Conservation (phyloP, 169 alveolate genomes). For the Cryptosporidium sp. region DNA sequence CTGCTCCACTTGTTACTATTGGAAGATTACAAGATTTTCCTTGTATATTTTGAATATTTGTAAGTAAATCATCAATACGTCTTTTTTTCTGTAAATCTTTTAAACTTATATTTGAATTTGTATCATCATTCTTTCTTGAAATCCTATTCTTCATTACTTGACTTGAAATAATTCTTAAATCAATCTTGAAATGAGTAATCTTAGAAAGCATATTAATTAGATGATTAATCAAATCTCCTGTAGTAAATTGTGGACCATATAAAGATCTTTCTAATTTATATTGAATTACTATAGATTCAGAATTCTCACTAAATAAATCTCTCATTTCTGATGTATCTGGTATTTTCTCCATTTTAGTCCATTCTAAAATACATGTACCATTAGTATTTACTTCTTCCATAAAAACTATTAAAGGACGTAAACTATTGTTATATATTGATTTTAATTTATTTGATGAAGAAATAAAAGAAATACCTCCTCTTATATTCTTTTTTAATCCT, state of each 20-base stretch:
- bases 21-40: conserved; percentile 22
- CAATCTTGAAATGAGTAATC: conserved; percentile 14
- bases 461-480: not conserved
- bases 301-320: conserved; percentile 10
- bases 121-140: not conserved
- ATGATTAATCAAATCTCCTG: conserved; percentile 25
- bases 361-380: conserved; percentile 61
- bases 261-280: conserved; percentile 5
- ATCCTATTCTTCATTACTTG: conserved; percentile 13
- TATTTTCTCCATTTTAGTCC: conserved; percentile 14
- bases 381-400: conserved; percentile 74
- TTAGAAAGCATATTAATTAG: conserved; percentile 24
- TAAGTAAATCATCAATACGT: conserved; percentile 16
- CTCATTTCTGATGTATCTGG: conserved; percentile 46
- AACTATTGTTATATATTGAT: not conserved
- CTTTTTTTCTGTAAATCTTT: conserved; percentile 24
- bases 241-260: conserved; percentile 71
- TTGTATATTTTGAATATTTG: conserved; percentile 20
- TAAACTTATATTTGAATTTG: not conserved
- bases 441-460: conserved; percentile 21
- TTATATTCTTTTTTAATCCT: not conserved
- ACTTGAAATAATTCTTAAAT: not conserved
- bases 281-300: conserved; percentile 15
- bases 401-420: conserved; percentile 38
- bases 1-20: conserved; percentile 36